Base-by-base conservation (phyloP, 2,329 filamentous ascomycete genomes). In the Colletotrichum siamense region DNA sequence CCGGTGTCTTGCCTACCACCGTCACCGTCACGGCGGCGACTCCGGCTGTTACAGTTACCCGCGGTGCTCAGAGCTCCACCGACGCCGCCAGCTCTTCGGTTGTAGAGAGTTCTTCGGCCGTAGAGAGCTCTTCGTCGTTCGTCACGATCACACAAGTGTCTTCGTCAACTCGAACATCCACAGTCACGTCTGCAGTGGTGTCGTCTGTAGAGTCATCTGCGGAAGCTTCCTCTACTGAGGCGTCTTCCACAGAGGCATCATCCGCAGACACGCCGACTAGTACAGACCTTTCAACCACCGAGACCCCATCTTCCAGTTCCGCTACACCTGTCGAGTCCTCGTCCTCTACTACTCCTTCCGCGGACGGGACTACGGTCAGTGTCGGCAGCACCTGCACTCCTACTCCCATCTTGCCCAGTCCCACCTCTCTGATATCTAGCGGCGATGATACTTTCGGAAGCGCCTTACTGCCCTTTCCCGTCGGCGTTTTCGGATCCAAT, bases 21-120 rank as follows among this genome's bases (percentile, higher is more conserved):
- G 62, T 77, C 15, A 79, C 78, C 30, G 62, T 76, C 39, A 74
- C 69, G 22, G 78, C 76, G 12, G 34, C 76, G 2, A 69, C 78
- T 6, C 73, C 73, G 8, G 66, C 66, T 18, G 64, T 32, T 13
- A 69, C 69, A 10, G 32, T 77, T 9, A 65, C 67, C 18, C 55
- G 34, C 26, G 5, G 9, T 18, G 30, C 8, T 22, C 16, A 22
- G 6, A 59, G 26, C 65, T 68, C 36, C 10, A 24, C 24, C 0
- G 18, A 2, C 5, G 59, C 2, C 3, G 59, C 4, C 13, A 62
- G 26, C 18, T 52, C 39, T 55, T 44, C 39, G 16, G 6, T 13
- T 26, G 16, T 10, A 39, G 34, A 39, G 8, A 39, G 36, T 3
- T 39, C 64, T 32, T 67, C 64, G 30, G 26, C 16, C 10, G 18